phyloP scores from a whole-genome alignment of 345 rosid species.

The Cardamine resedifolia region DNA sequence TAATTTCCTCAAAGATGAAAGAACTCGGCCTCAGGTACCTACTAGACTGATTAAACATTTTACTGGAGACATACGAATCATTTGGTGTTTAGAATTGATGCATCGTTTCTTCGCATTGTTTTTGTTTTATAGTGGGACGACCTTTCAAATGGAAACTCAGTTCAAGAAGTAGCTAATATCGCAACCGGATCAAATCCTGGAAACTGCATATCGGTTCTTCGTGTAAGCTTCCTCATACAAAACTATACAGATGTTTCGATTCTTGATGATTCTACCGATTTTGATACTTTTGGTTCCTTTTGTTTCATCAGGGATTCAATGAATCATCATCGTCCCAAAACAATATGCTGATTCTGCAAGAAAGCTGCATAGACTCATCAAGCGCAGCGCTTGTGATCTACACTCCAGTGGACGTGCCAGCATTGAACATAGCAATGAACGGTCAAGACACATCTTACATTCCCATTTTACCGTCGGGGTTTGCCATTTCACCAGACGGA shows the following conservation, averaged over 20 bases:
- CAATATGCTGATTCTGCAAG: slow-evolving; percentile 95
- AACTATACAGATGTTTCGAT: neutral
- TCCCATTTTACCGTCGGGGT: slow-evolving; percentile 85
- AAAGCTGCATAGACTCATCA: slow-evolving; percentile 86
- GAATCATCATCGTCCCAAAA: slow-evolving; percentile 68
- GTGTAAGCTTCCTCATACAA: slow-evolving; percentile 50
- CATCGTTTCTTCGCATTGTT: neutral
- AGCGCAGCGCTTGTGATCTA: slow-evolving; percentile 71
- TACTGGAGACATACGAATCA: neutral
- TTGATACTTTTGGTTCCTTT: neutral
- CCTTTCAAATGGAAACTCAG: slow-evolving; percentile 78
- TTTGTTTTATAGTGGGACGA: slow-evolving; percentile 73
- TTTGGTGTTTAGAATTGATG: neutral
- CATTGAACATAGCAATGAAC: slow-evolving; percentile 82
- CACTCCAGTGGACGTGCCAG: slow-evolving; percentile 77
- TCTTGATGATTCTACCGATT: neutral
- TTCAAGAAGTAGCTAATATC: slow-evolving; percentile 90
- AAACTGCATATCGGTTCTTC: slow-evolving; percentile 87
- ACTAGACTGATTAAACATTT: neutral
- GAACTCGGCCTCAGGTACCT: slow-evolving; percentile 89
- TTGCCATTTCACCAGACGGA: slow-evolving; percentile 76
- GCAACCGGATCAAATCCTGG: slow-evolving; percentile 87
- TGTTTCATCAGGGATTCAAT: slow-evolving; percentile 58
- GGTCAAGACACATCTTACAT: slow-evolving; percentile 86
- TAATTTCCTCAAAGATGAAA: slow-evolving; percentile 87